A percentile compares a stretch with the other conserved stretches of the same genome.
Conservation (phyloP, 345 rosid genomes). For the Hibiscus trionum region DNA sequence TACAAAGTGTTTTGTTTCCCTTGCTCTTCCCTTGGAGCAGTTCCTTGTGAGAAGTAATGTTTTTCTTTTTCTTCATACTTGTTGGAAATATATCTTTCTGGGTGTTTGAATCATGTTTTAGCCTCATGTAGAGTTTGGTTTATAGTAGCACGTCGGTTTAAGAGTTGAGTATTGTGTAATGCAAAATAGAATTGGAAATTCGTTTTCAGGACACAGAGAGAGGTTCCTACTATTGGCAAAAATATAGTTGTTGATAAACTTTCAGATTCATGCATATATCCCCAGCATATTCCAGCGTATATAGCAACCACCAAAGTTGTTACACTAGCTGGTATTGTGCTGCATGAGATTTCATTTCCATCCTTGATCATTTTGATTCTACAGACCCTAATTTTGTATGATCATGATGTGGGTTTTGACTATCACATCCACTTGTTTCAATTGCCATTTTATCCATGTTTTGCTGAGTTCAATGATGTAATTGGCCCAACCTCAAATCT, state of each 20-base stretch:
- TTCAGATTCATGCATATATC: not conserved
- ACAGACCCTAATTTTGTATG: not conserved
- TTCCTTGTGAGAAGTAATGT: slow-evolving; percentile 16
- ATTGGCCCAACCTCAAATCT: too few species aligned
- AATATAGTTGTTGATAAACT: not conserved
- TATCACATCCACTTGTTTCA: not conserved
- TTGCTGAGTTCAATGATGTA: not conserved
- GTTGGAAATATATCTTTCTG: slow-evolving; percentile 7
- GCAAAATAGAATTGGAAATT: slow-evolving; percentile 15
- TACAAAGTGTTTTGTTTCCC: slow-evolving; percentile 11
- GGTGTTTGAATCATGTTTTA: slow-evolving; percentile 13
- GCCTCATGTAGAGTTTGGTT: slow-evolving; percentile 29
- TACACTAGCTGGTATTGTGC: not conserved
- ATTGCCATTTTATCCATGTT: too few species aligned
- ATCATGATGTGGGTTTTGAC: not conserved
- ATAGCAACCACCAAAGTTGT: not conserved
- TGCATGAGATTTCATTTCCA: not conserved
- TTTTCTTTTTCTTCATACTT: slow-evolving; percentile 24
- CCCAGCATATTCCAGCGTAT: not conserved
- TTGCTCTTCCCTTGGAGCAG: slow-evolving; percentile 7
- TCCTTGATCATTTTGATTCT: not conserved
- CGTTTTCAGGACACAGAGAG: not conserved
- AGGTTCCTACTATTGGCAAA: not conserved
- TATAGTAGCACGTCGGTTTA: slow-evolving; percentile 14
- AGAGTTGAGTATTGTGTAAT: slow-evolving; percentile 10